Conservation (phyloP, 768 basidiomycete genomes). For the Rhodotorula toruloides region DNA sequence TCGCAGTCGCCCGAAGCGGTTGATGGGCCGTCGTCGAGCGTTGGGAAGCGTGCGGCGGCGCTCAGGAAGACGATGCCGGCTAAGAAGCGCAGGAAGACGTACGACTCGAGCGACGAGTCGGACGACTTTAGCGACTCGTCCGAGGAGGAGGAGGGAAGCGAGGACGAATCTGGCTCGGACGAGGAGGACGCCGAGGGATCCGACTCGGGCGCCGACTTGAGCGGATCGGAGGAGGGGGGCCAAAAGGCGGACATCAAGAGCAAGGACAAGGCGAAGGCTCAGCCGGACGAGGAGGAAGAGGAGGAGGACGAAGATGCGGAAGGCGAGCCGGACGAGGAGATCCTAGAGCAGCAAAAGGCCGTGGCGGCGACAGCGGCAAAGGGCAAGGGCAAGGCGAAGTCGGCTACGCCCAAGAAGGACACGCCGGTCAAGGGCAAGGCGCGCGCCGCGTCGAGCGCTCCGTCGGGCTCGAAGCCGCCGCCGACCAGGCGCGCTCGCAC, state of each 20-base stretch:
- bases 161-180: neutral
- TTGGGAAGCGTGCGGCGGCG: neutral
- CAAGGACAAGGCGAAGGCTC: neutral
- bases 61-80: no score
- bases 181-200: neutral
- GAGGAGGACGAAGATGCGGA: neutral
- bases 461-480: no score
- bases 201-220: no score
- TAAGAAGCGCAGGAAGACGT: neutral
- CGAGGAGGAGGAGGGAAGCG: neutral
- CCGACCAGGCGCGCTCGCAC: neutral
- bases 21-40: no score
- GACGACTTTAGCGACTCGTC: neutral
- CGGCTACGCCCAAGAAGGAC: no score
- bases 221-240: no score
- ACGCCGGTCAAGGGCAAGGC: no score
- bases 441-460: no score
- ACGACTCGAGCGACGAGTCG: neutral
- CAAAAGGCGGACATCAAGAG: no score
- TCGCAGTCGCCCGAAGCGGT: no score
- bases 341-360: no score
- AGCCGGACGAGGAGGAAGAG: neutral
- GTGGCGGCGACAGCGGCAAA: neutral
- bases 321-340: conserved; percentile 6
- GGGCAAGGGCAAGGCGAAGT: neutral